phyloP scores from a whole-genome alignment of 1,284 basidiomycete genomes.

The Cutaneotrichosporon sp. region DNA sequence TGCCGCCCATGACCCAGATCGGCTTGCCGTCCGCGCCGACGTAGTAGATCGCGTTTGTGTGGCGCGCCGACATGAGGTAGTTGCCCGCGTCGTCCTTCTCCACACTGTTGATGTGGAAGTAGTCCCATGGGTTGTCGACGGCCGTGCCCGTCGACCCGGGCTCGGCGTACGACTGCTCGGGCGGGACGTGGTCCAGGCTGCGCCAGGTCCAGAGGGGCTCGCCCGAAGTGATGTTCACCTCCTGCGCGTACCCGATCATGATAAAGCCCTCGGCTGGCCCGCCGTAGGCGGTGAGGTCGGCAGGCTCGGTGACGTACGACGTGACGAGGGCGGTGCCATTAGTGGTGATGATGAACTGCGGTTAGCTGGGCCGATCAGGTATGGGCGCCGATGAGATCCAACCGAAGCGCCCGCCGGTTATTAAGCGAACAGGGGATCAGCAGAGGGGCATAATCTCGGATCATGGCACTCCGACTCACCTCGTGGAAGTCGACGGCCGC shows the following conservation, averaged over 20 bases:
- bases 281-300: slow-evolving; percentile 31
- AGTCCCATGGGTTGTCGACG: slow-evolving; percentile 30
- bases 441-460: too few relatives aligned
- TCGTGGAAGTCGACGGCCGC: slow-evolving; percentile 34
- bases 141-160: slow-evolving; percentile 29
- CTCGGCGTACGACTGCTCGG: slow-evolving; percentile 28
- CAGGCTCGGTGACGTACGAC: slow-evolving; percentile 29
- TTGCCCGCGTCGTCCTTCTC: slow-evolving; percentile 44
- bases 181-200: slow-evolving; percentile 38
- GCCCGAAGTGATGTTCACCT: slow-evolving; percentile 43
- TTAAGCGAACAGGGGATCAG: too few relatives aligned
- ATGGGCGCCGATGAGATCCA: too few relatives aligned
- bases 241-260: slow-evolving; percentile 37
- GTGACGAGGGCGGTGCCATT: slow-evolving; percentile 44
- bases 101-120: slow-evolving; percentile 46
- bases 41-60: slow-evolving; percentile 44
- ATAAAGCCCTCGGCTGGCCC: slow-evolving; percentile 32
- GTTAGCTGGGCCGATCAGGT: slow-evolving; percentile 3
- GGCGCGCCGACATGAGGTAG: slow-evolving; percentile 45
- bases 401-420: too few relatives aligned
- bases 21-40: slow-evolving; percentile 31
- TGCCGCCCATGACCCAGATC: slow-evolving; percentile 44
- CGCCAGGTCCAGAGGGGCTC: slow-evolving; percentile 39
- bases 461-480: slow-evolving; percentile 9
- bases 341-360: slow-evolving; percentile 37